Evolutionary conservation across 768 basidiomycete species (phyloP), one percentile per base, ranked within the genome.

Genomic region (Podaxis sp.): DNA sequence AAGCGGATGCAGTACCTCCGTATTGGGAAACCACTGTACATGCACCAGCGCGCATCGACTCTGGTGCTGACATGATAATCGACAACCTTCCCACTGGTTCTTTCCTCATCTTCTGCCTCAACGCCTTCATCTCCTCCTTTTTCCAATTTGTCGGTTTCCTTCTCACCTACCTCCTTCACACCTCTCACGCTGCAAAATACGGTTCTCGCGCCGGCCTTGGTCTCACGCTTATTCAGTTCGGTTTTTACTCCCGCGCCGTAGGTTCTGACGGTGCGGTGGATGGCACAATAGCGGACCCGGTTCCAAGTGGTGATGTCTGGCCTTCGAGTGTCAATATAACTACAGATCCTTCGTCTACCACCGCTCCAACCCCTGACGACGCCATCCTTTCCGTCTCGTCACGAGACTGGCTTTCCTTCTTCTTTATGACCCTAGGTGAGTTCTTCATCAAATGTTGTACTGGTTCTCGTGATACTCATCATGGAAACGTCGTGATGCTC

Each of bases 21-120:
- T 99, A 99, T 73, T 98, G 94, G 92, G 96, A 99, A 70, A 98
- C 92, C 0, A 95, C 93, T 0, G 85, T 98, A 7, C 91, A 95
- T 62, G 87, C 95, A 0, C 93, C 93, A 0, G 73, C 77, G 0
- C 76, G 79, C 27, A 59, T 80, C 38, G 80, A 82, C 51, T 72
- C 75, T 21, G 72, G 71, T 51, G 74, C 72, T 9, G 75, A 79
- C 68, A 89, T 98, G 79, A 84, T 97, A 71, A 88, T 99, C 64
- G 95, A 96, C 62, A 90, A 95, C 61, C 86, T 98, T 44, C 93
- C 95, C 0, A 84, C 92, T 0, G 95, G 95, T 54, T 87, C 89
- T 3, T 70, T 85, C 66, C 73, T 84, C 72, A 72, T 86, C n/a
- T 95, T 94, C 74, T 67, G 85, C 63, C 78, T 85, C 75, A 93